phyloP scores from a whole-genome alignment of 176 grass and related monocot species.

The Elymus sibiricus region DNA sequence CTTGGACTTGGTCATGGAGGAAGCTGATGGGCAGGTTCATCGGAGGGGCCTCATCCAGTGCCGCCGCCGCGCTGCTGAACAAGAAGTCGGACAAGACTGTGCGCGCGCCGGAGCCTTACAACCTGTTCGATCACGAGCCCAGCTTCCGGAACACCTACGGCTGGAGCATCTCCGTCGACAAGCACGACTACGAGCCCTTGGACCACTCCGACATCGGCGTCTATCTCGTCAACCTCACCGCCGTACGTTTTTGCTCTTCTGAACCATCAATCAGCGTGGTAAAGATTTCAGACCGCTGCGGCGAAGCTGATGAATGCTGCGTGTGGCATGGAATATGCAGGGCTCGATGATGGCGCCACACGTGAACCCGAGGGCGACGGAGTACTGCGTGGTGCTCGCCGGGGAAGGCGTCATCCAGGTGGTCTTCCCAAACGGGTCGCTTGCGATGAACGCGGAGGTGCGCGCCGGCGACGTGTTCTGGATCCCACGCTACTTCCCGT shows the following conservation, averaged over 20 bases:
- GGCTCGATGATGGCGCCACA: conserved; percentile 89
- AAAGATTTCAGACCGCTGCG: background rate
- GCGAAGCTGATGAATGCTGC: background rate
- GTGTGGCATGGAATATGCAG: conserved; percentile 19
- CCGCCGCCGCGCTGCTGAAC: background rate
- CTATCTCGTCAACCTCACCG: conserved; percentile 85
- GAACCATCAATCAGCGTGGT: background rate
- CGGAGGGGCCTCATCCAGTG: background rate
- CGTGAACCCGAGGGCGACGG: conserved; percentile 75
- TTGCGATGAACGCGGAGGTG: conserved; percentile 61
- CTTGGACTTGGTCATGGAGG: conserved; percentile 58
- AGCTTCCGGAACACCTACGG: conserved; percentile 76
- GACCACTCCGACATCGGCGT: conserved; percentile 64
- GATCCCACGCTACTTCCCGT: conserved; percentile 86
- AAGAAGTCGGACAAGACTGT: conserved; percentile 27
- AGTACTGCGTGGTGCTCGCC: conserved; percentile 73
- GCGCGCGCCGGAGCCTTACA: conserved; percentile 56
- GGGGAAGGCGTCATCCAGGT: conserved; percentile 62
- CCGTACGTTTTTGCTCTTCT: conserved; percentile 26
- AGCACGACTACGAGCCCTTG: conserved; percentile 58
- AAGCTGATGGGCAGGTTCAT: conserved; percentile 41
- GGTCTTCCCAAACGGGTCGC: conserved; percentile 76
- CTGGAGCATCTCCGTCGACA: conserved; percentile 69
- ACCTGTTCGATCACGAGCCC: conserved; percentile 59
- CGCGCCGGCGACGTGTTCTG: conserved; percentile 68